Evolutionary conservation across 176 grass and related monocot genomes (phyloP), one percentile per base, ranked within the genome.

Genomic region (Carex littledalei): DNA sequence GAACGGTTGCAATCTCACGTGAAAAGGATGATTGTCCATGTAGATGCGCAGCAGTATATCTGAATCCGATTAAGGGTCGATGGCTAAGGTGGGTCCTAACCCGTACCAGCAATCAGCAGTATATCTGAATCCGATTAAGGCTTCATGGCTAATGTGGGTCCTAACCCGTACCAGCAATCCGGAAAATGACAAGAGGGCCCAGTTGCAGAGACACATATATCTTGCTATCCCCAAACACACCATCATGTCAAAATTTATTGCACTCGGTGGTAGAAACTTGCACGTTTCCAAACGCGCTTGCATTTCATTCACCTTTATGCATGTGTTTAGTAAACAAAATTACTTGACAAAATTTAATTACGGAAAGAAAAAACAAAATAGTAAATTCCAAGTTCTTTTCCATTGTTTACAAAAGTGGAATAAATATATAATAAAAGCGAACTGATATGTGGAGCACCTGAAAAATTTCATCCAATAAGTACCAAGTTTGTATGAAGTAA

Each of bases 391-490:
- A 50, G 9, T 52, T 53, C 45, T 75, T 53, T 26, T 52, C n/a
- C 4, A 74, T 5, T 41, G 70, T 52, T 4, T 10, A 52, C 22
- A 49, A 74, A 74, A 74, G 2, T 52, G 9, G n/a, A 73, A 45
- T 22, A 77, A 55, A 32, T 20, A 15, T 73, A 39, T 39, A 39
- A 39, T 39, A 5, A 39, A 39, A 6, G 17, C 29, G 0, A 18
- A 37, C 14, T 57, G 20, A 59, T 24, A 79, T 79, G 4, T 79
- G 15, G 60, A 81, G 39, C 79, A 83, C 81, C 81, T 67, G 60
- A 83, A 83, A 77, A 47, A 35, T 68, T 20, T 67, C 18, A 18
- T 52, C 12, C 5, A 68, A 54, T 54, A 22, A 83, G 24, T 83
- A 49, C 21, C 21, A 20, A 6, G 20, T 52, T 67, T 54, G 60